A percentile compares a stretch with the other conserved stretches of the same genome.
These are phyloP conservation scores for Dinochytrium kinnereticum DNA, from an alignment of 371 early-diverging fungal genomes.

Conservation along the genomic window DNA sequence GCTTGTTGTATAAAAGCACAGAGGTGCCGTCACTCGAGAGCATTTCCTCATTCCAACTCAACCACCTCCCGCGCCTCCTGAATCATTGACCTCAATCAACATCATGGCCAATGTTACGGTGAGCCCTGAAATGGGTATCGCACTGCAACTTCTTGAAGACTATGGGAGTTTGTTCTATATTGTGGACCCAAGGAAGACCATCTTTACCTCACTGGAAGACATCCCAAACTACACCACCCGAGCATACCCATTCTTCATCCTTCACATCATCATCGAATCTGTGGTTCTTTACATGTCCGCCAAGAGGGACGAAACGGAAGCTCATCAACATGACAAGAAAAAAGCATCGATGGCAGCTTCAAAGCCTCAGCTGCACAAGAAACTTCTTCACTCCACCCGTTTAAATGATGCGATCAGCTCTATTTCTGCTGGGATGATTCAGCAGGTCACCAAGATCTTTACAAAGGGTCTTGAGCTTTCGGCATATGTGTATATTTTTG, in stretches of 20 bases:
- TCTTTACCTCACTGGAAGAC: conserved; percentile 44
- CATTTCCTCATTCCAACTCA: not conserved
- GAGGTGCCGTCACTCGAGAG: too few relatives aligned
- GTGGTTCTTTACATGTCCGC: conserved; percentile 17
- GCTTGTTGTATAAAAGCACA: too few relatives aligned
- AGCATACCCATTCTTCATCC: conserved; percentile 58
- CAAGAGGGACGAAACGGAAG: conserved; percentile 14
- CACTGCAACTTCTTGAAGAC: not conserved
- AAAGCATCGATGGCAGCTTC: not conserved
- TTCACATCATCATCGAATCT: conserved; percentile 54
- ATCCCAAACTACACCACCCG: conserved; percentile 62
- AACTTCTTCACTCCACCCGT: conserved; percentile 30
- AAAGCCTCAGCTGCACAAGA: not conserved
- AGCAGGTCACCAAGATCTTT: conserved; percentile 59
- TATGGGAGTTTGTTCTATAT: conserved; percentile 53
- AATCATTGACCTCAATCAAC: not conserved
- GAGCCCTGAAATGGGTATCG: not conserved
- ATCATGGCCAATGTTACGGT: not conserved
- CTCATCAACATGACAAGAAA: not conserved
- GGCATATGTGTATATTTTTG: conserved; percentile 57
- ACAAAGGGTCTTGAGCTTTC: conserved; percentile 50
- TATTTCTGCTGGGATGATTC: conserved; percentile 57
- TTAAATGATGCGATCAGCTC: conserved; percentile 61
- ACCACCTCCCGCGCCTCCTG: not conserved
- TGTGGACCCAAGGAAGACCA: conserved; percentile 52